Percentiles rank a stretch among this genome's conserved stretches.
phyloP scores from a whole-genome alignment of 768 basidiomycete species.

The Crassisporium funariophilum region DNA sequence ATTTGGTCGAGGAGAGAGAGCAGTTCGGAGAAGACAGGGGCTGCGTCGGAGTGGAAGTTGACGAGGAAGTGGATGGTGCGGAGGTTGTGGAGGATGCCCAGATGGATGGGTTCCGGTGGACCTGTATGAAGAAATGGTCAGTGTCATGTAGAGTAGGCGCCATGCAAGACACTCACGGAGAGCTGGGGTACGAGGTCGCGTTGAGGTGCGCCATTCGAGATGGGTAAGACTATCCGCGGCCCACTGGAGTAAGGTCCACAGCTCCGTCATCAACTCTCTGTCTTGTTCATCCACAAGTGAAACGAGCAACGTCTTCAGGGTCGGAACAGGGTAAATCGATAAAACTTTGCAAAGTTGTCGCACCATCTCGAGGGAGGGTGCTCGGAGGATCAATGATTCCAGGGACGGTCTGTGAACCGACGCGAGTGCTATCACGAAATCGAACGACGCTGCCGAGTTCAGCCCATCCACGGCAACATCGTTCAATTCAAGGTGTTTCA shows the following conservation, averaged over 20 bases:
- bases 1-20: constrained; percentile 14
- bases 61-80: constrained; percentile 18
- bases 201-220: constrained; percentile 20
- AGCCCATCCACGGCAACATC: constrained; percentile 16
- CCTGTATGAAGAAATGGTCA: constrained; percentile 4
- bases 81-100: constrained; percentile 13
- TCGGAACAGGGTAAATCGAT: constrained; percentile 8
- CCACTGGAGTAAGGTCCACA: constrained; percentile 24
- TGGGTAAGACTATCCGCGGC: constrained; percentile 12
- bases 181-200: constrained; percentile 10
- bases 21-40: constrained; percentile 16
- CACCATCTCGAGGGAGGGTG: constrained; percentile 13
- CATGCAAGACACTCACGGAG: constrained; percentile 12
- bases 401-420: constrained; percentile 8
- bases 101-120: constrained; percentile 19
- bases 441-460: constrained; percentile 10
- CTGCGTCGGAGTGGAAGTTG: constrained; percentile 21
- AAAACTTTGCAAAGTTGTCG: constrained; percentile 15
- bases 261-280: constrained; percentile 6
- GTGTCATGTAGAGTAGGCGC: neutral
- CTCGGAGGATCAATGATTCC: constrained; percentile 13
- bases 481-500: constrained; percentile 13
- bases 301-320: constrained; percentile 14
- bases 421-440: constrained; percentile 12
- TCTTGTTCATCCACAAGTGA: constrained; percentile 14